Evolutionary conservation across 495 filamentous ascomycete species (phyloP), one percentile per base, ranked within the genome.

Genomic region (Amphirosellinia nigrospora): DNA sequence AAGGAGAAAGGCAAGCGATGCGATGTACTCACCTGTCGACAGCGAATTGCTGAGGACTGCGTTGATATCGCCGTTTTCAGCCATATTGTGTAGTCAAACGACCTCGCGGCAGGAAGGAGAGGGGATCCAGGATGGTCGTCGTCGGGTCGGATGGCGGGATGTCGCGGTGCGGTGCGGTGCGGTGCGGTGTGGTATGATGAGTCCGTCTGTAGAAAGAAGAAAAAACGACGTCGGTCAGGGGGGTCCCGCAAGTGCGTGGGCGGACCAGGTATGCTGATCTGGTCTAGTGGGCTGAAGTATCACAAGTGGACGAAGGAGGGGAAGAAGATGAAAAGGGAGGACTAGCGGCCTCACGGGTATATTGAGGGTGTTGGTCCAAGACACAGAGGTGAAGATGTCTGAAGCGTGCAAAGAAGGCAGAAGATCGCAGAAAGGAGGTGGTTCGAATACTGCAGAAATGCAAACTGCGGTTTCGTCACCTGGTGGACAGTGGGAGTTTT

Each of bases 21-120:
- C 19, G n/a, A 41, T 59, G 59, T 30, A 83, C 89, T 77, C 83
- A 96, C 94, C 94, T 80, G 92, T 88, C 75, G 93, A 94, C 81
- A 97, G 87, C 79, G 94, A 97, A 85, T 92, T 91, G 80, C 92
- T 89, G 85, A 98, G 90, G 83, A 98, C 93, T 71, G 78, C 80
- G 76, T 84, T 85, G 79, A 86, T 86, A 75, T 85, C 84, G 75
- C 82, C 77, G 78, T 80, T 77, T 74, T 78, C 83, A 79, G 80
- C 83, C 84, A 86, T 86, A 72, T 70, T 73, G 70, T 63, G 61
- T 66, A 66, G 70, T 72, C 61, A 36, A 46, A 63, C 56, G 67
- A 4, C 64, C 34, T 56, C 39, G 38, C 79, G 72, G 72, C 74
- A 70, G 69, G 75, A 72, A 72, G 70, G 55, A 73, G 30, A 53